Evolutionary conservation across 1,284 basidiomycete genomes (phyloP).

Genomic region (Rhodofomes roseus): DNA sequence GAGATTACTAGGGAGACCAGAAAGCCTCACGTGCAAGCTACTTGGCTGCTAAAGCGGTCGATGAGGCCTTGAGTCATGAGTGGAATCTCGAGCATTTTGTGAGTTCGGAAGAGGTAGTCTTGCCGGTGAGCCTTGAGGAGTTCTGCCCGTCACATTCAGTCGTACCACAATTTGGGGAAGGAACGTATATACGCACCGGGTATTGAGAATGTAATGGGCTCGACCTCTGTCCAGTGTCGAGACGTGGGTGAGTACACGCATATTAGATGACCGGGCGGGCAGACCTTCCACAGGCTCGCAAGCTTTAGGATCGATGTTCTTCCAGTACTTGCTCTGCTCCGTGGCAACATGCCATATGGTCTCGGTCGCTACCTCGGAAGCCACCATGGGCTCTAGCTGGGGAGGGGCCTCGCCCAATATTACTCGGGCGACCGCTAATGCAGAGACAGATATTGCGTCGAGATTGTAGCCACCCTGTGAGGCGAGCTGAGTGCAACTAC

Average conservation of each 20-base stretch:
- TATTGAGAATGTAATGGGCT: constrained; percentile 59
- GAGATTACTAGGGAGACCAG: constrained; percentile 5
- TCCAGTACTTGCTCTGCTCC: constrained; percentile 91
- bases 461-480: constrained; percentile 93
- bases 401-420: constrained; percentile 86
- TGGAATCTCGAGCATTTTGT: constrained; percentile 80
- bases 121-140: constrained; percentile 86
- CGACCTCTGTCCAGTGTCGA: constrained; percentile 39
- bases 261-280: neutral
- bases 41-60: constrained; percentile 70
- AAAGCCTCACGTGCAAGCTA: constrained; percentile 75
- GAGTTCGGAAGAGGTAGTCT: constrained; percentile 68
- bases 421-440: constrained; percentile 81
- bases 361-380: constrained; percentile 77
- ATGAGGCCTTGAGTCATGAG: constrained; percentile 64
- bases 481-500: neutral
- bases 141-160: constrained; percentile 34
- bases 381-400: constrained; percentile 64
- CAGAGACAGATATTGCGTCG: constrained; percentile 83
- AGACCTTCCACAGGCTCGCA: constrained; percentile 79
- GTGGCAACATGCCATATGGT: constrained; percentile 85
- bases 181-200: constrained; percentile 42
- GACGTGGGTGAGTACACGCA: constrained; percentile 1
- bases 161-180: neutral
- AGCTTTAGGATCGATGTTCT: constrained; percentile 71